Evolutionary conservation across 1,284 basidiomycete species (phyloP).

Genomic region (Irpex sp.): DNA sequence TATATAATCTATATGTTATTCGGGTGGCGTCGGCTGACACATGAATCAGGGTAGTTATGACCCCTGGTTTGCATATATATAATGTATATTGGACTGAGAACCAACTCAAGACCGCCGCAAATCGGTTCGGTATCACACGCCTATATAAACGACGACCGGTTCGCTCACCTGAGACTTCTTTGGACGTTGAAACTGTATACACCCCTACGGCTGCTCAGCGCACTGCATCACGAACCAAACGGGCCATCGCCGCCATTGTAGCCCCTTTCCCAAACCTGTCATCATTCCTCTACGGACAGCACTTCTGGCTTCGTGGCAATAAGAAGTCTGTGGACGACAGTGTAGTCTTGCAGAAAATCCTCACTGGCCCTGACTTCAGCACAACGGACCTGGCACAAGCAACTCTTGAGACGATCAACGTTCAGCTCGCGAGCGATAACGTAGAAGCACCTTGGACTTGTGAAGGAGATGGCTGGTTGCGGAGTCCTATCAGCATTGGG

Average conservation of each 20-base stretch:
- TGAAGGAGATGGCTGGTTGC: neutral
- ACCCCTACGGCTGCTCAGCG: neutral
- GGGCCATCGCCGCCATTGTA: neutral
- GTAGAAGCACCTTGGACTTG: neutral
- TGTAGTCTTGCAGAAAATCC: neutral
- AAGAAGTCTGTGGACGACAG: neutral
- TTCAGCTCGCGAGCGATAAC: neutral
- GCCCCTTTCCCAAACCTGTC: neutral
- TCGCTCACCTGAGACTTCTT: too few species aligned
- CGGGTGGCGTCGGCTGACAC: too few species aligned
- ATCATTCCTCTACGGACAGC: neutral
- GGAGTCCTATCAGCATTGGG: too few species aligned
- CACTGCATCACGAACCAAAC: neutral
- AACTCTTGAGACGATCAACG: neutral
- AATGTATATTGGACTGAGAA: too few species aligned
- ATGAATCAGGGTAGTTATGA: too few species aligned
- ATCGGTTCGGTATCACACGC: too few species aligned
- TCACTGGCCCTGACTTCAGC: neutral
- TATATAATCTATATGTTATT: too few species aligned
- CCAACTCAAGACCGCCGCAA: too few species aligned
- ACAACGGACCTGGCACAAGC: neutral
- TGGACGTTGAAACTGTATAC: neutral
- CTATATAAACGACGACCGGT: too few species aligned
- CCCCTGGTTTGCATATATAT: too few species aligned
- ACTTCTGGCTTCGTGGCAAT: neutral